Conservation (phyloP, 331 rosid genomes). For the Phaseolus coccineus region DNA sequence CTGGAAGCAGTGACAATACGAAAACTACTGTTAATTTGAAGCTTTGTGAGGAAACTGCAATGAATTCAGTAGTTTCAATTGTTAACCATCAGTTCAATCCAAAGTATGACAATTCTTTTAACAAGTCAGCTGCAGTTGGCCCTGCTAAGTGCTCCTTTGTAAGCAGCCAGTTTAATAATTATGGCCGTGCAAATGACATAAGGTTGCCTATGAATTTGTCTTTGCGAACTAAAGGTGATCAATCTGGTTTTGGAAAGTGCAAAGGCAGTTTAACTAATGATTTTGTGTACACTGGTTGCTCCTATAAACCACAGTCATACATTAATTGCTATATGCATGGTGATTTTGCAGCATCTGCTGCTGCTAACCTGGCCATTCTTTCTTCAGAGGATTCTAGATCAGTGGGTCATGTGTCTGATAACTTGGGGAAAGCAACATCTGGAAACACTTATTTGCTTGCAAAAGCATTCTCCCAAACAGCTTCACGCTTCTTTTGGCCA, state of each 20-base stretch:
- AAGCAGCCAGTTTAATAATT: constrained; percentile 47
- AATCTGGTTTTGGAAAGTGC: constrained; percentile 53
- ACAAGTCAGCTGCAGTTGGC: constrained; percentile 48
- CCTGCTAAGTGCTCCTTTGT: constrained; percentile 47
- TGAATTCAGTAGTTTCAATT: constrained; percentile 39
- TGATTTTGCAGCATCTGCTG: constrained; percentile 95
- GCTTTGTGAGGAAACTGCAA: constrained; percentile 48
- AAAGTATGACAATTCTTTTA: constrained; percentile 46
- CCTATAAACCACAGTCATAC: constrained; percentile 77
- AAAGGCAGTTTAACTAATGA: constrained; percentile 47
- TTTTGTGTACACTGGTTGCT: constrained; percentile 64
- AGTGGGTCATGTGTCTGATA: constrained; percentile 63
- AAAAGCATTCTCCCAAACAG: constrained; percentile 84
- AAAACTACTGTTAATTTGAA: constrained; percentile 35
- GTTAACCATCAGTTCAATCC: constrained; percentile 50
- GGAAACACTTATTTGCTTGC: constrained; percentile 63
- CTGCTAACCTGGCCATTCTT: constrained; percentile 76
- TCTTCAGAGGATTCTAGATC: constrained; percentile 81
- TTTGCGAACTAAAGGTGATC: constrained; percentile 54
- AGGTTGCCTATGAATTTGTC: constrained; percentile 45
- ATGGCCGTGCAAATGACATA: constrained; percentile 46
- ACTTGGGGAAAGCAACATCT: constrained; percentile 62
- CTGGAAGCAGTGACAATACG: constrained; percentile 38
- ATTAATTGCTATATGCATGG: constrained; percentile 85
- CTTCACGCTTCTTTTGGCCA: constrained; percentile 99